A percentile compares a stretch with the other conserved stretches of the same genome.
phyloP scores from a whole-genome alignment of 164 flowering plant genomes.

The Buxus sempervirens region DNA sequence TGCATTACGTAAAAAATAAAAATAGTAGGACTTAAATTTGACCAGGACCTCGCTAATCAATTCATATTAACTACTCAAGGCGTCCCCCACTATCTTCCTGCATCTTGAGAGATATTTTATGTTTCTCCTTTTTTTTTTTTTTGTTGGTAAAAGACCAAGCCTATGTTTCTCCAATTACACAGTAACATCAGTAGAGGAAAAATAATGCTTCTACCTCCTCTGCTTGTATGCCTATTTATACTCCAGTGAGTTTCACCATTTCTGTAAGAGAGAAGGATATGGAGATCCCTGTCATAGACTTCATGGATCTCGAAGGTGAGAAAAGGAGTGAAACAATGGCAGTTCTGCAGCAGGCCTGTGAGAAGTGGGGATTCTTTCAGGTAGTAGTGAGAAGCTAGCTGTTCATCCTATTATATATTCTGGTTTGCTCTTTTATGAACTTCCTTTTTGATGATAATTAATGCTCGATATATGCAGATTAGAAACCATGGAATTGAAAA shows the following conservation, averaged over 20 bases:
- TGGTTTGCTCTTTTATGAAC: no score
- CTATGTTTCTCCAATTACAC: no score
- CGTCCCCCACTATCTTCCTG: no score
- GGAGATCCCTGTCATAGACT: constrained; percentile 64
- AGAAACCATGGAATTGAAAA: constrained; percentile 65
- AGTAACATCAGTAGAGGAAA: no score
- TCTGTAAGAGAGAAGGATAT: constrained; percentile 21
- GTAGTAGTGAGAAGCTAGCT: constrained; percentile 20
- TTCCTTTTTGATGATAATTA: background rate
- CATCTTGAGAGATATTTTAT: no score
- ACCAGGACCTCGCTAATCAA: no score
- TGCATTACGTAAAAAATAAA: no score
- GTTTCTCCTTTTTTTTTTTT: no score
- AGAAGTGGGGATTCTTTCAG: constrained; percentile 73
- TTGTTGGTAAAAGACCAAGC: no score
- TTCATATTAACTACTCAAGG: no score
- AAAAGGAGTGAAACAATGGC: constrained; percentile 49
- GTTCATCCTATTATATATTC: no score
- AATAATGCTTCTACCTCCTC: background rate
- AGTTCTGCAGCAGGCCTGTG: constrained; percentile 63
- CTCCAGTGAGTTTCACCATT: background rate
- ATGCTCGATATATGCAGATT: constrained; percentile 36
- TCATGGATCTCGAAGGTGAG: constrained; percentile 47
- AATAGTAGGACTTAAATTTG: no score
- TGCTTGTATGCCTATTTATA: constrained; percentile 23